These are phyloP conservation scores for Colletotrichum phormii DNA, from an alignment of 2,329 filamentous ascomycete genomes.

Conservation along the genomic window DNA sequence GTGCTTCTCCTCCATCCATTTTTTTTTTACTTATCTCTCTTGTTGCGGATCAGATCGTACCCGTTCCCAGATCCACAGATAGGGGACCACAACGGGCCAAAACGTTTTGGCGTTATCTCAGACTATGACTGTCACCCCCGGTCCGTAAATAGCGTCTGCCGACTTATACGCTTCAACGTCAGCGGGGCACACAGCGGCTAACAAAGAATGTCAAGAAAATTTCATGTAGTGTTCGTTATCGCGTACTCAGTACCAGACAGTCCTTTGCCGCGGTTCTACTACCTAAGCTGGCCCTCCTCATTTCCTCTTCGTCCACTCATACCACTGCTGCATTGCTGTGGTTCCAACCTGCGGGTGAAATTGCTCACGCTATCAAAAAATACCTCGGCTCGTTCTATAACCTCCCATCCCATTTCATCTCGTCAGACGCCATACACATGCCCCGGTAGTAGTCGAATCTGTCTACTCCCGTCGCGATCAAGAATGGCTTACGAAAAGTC, in stretches of 20 bases:
- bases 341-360: neutral
- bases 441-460: too few species aligned
- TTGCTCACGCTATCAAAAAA: too few species aligned
- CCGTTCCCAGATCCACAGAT: constrained; percentile 33
- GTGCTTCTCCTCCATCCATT: constrained; percentile 14
- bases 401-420: too few species aligned
- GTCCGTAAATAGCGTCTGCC: neutral
- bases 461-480: too few species aligned
- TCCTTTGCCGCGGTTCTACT: neutral
- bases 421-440: too few species aligned
- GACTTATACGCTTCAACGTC: neutral
- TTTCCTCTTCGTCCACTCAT: neutral
- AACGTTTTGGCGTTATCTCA: constrained; percentile 26
- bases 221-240: neutral
- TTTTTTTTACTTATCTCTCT: constrained; percentile 20
- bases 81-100: constrained; percentile 2
- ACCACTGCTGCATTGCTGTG: neutral
- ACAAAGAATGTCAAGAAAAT: neutral
- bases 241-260: neutral
- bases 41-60: constrained; percentile 33
- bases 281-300: neutral
- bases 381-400: too few species aligned
- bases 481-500: too few species aligned
- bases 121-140: constrained; percentile 9
- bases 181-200: neutral